A percentile compares a stretch with the other conserved stretches of the same genome.
These are phyloP conservation scores for Pestalotiopsis sp. DNA, from an alignment of 2,329 filamentous ascomycete species.

Conservation along the genomic window DNA sequence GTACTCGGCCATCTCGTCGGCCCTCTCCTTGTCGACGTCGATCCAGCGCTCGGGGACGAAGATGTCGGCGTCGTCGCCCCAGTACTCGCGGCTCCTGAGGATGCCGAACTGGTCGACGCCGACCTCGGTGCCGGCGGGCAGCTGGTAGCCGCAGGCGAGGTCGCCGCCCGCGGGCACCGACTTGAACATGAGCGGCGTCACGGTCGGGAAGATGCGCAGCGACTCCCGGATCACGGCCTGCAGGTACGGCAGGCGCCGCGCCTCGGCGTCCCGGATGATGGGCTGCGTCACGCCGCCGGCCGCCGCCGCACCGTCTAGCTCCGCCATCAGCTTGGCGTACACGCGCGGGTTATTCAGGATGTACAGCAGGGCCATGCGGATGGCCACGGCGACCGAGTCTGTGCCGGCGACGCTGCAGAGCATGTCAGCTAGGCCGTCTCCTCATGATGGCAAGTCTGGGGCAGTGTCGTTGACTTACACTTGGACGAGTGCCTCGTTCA, in stretches of 20 bases:
- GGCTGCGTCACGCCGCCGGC: not conserved
- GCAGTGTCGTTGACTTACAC: conserved; percentile 10
- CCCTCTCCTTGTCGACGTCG: conserved; percentile 8
- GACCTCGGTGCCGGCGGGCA: conserved; percentile 17
- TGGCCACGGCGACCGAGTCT: conserved; percentile 17
- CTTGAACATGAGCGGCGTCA: conserved; percentile 17
- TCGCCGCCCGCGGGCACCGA: conserved; percentile 19
- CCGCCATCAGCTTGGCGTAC: conserved; percentile 17
- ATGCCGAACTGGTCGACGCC: conserved; percentile 9
- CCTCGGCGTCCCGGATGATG: conserved; percentile 17
- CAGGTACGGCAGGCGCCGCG: conserved; percentile 18
- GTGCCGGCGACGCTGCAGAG: conserved; percentile 16
- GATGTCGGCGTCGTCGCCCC: conserved; percentile 11
- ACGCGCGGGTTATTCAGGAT: conserved; percentile 15
- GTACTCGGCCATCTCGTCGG: conserved; percentile 15
- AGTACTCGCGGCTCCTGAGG: not conserved
- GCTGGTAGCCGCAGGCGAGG: conserved; percentile 10
- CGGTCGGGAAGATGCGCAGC: conserved; percentile 16
- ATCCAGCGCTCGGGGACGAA: conserved; percentile 19
- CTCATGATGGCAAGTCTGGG: too few relatives aligned
- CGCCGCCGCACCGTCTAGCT: conserved; percentile 12
- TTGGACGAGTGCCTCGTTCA: conserved; percentile 18
- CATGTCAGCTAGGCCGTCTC: too few relatives aligned
- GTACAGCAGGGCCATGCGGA: conserved; percentile 17
- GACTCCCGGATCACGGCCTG: conserved; percentile 20